Evolutionary conservation across 140 eudicot genomes (phyloP).

Genomic region (Senecio squalidus): DNA sequence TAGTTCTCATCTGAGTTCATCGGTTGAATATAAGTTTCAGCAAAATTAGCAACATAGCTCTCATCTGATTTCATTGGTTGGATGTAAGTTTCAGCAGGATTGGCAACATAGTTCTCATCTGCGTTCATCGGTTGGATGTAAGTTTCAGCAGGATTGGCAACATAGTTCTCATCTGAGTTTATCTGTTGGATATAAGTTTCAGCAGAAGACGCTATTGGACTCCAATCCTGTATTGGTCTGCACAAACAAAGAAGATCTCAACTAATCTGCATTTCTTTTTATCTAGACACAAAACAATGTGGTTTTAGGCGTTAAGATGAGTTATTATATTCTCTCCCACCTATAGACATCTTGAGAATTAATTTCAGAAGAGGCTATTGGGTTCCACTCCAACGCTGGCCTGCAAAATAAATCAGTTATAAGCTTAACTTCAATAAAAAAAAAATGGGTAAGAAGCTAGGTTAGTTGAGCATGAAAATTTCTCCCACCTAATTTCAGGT

Average conservation of each 20-base stretch:
- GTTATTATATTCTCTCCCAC: slow-evolving; percentile 18
- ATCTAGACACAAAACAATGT: not conserved
- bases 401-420: slow-evolving; percentile 13
- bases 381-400: slow-evolving; percentile 17
- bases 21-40: slow-evolving; percentile 23
- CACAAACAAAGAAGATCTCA: slow-evolving; percentile 17
- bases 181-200: slow-evolving; percentile 23
- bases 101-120: slow-evolving; percentile 18
- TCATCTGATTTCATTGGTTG: slow-evolving; percentile 15
- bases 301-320: slow-evolving; percentile 7
- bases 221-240: slow-evolving; percentile 47
- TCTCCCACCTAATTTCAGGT: not conserved
- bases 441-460: no score
- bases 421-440: not conserved
- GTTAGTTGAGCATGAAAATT: not conserved
- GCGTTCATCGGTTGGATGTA: slow-evolving; percentile 13
- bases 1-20: slow-evolving; percentile 12
- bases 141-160: slow-evolving; percentile 31
- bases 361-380: slow-evolving; percentile 3
- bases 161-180: slow-evolving; percentile 15
- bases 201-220: slow-evolving; percentile 30
- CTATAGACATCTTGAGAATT: slow-evolving; percentile 20
- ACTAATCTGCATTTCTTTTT: not conserved
- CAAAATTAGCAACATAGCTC: slow-evolving; percentile 23
- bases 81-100: slow-evolving; percentile 28